These are phyloP conservation scores for Linum tenue DNA, from an alignment of 345 rosid species.

Conservation along the genomic window DNA sequence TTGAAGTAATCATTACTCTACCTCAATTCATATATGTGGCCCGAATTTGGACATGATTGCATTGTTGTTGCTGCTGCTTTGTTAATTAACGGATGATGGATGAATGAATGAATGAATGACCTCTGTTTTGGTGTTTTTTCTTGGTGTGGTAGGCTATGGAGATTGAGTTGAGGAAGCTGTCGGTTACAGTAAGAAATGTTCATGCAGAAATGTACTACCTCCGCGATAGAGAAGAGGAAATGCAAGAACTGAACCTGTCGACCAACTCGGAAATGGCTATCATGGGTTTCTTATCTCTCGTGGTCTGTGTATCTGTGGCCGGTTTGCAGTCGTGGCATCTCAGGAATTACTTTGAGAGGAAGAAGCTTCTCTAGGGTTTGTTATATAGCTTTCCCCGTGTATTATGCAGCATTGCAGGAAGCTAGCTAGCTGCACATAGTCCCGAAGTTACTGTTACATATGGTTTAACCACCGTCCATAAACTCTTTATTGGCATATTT, in stretches of 20 bases:
- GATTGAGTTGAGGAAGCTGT: slow-evolving; percentile 63
- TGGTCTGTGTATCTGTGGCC: slow-evolving; percentile 75
- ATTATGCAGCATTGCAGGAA: too few relatives aligned
- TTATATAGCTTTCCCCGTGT: too few relatives aligned
- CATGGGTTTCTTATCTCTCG: slow-evolving; percentile 63
- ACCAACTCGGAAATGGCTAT: slow-evolving; percentile 72
- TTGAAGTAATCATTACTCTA: slow-evolving; percentile 39
- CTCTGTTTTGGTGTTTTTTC: neutral
- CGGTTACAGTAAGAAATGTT: slow-evolving; percentile 53
- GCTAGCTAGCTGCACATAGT: too few relatives aligned
- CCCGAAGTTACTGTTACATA: too few relatives aligned
- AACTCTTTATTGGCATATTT: too few relatives aligned
- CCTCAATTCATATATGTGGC: too few relatives aligned
- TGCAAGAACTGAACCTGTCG: slow-evolving; percentile 66
- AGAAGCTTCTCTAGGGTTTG: slow-evolving; percentile 56
- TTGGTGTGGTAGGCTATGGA: slow-evolving; percentile 46
- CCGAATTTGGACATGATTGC: too few relatives aligned
- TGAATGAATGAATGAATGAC: too few relatives aligned
- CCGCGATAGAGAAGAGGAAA: slow-evolving; percentile 86
- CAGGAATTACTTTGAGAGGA: slow-evolving; percentile 86
- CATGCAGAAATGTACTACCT: slow-evolving; percentile 82
- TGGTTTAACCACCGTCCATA: too few relatives aligned
- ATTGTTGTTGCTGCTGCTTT: too few relatives aligned
- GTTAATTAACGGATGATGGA: too few relatives aligned
- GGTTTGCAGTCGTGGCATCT: slow-evolving; percentile 83